phyloP scores from a whole-genome alignment of 768 basidiomycete species.

The Agrocybe chaxingu region DNA sequence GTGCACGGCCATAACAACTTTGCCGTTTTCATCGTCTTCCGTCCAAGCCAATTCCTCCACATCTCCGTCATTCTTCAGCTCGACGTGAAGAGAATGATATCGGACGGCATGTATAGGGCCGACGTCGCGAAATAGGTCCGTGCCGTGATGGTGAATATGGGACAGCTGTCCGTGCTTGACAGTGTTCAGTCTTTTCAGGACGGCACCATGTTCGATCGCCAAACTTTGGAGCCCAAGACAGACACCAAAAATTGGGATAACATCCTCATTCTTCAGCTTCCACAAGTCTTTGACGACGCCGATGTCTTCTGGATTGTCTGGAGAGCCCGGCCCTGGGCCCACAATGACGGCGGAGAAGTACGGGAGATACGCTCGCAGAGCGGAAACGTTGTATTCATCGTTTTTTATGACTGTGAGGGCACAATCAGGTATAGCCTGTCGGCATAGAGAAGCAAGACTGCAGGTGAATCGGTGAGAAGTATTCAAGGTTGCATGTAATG shows the following conservation, averaged over 20 bases:
- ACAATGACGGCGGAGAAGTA: slow-evolving; percentile 70
- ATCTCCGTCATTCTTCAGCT: slow-evolving; percentile 40
- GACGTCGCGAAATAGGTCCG: slow-evolving; percentile 60
- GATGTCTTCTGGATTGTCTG: slow-evolving; percentile 55
- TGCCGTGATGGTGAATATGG: slow-evolving; percentile 51
- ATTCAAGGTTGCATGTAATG: not conserved
- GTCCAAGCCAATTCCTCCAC: slow-evolving; percentile 73
- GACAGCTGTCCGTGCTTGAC: slow-evolving; percentile 86
- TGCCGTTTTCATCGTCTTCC: slow-evolving; percentile 65
- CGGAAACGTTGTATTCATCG: slow-evolving; percentile 48
- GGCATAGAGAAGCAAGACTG: slow-evolving; percentile 73
- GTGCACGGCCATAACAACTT: slow-evolving; percentile 69
- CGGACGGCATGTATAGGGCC: slow-evolving; percentile 59
- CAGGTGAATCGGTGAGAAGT: not conserved
- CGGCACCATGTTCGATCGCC: slow-evolving; percentile 60
- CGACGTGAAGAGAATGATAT: slow-evolving; percentile 76
- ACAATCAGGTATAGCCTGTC: slow-evolving; percentile 57
- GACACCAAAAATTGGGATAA: slow-evolving; percentile 78
- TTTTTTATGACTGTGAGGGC: slow-evolving; percentile 72
- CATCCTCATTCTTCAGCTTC: slow-evolving; percentile 47
- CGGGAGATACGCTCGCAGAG: slow-evolving; percentile 50
- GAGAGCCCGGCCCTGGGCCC: slow-evolving; percentile 82
- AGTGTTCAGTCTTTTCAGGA: slow-evolving; percentile 51
- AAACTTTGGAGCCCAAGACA: slow-evolving; percentile 83
- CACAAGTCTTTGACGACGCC: slow-evolving; percentile 72